Conservation (phyloP, 495 filamentous ascomycete species). For the Daldinia concentrica region DNA sequence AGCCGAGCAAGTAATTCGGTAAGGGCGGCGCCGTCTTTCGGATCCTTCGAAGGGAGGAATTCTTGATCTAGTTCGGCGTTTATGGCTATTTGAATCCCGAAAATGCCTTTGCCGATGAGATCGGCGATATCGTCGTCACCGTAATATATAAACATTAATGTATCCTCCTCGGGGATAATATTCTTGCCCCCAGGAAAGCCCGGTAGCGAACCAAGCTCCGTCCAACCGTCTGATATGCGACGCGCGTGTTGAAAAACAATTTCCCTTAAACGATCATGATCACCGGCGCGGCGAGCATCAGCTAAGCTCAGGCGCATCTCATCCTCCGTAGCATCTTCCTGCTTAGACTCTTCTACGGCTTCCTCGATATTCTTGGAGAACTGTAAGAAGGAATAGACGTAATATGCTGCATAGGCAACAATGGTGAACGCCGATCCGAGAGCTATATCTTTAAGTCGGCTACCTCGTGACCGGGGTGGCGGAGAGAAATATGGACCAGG, state of each 20-base stretch:
- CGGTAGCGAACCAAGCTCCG: constrained; percentile 8
- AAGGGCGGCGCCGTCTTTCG: not conserved
- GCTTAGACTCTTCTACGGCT: too few species aligned
- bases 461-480: constrained; percentile 12
- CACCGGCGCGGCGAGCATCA: constrained; percentile 8
- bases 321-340: not conserved
- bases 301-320: not conserved
- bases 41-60: not conserved
- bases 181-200: not conserved
- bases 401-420: not conserved
- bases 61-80: not conserved
- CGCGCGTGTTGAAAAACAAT: not conserved
- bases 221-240: not conserved
- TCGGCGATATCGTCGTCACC: not conserved
- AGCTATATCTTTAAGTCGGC: constrained; percentile 15
- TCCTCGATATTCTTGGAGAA: not conserved
- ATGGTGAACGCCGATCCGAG: constrained; percentile 8
- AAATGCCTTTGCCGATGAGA: not conserved
- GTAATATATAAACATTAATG: constrained; percentile 3
- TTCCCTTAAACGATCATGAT: constrained; percentile 7
- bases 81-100: not conserved
- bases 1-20: constrained; percentile 5
- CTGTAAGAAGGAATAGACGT: not conserved
- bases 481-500: constrained; percentile 13
- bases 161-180: constrained; percentile 22